Evolutionary conservation across 768 basidiomycete genomes (phyloP), one percentile per base, ranked within the genome.

Genomic region (Boletus patriciae): DNA sequence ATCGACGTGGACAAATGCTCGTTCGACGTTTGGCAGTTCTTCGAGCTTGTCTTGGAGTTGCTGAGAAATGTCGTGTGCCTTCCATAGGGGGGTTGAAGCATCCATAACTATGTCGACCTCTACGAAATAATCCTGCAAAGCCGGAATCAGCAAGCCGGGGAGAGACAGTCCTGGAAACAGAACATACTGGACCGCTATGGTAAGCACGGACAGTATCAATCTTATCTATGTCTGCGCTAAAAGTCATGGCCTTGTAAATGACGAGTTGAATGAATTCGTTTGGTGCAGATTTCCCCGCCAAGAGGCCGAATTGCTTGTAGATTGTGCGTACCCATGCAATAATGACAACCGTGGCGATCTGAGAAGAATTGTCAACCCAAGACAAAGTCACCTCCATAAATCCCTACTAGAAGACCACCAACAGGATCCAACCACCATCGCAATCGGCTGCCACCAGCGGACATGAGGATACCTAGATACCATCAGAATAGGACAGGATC

Each of bases 91-190:
- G 25, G 94, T 97, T 55, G 84, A 84, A 11, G 87, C 88, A 58
- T 87, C 82, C 88, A 98, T 91, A 42, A 98, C 95, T 45, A 98
- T 83, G 70, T 99, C 97, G 15, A 98, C 80, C 73, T 98, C 97
- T 44, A 98, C 94, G 67, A 94, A 91, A 68, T 94, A 96, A 57
- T 92, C 83, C 87, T 90, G 64, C 50, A 5, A 31, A 42, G 19
- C 38, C 33, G 16, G 36, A 54, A 55, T 63, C 15, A 61, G 27
- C 18, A 23, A 29, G 34, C 13, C 1, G 12, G n/a, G n/a, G 12
- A 5, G 36, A 38, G 5, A 27, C 19, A 3, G 1, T 21, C 31
- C 27, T 4, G 15, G 12, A 31, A 44, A 21, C 38, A 4, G 18
- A 13, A 48, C 80, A 48, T 63, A 90, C 88, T 31, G 88, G 89